A percentile compares a stretch with the other conserved stretches of the same genome.
Conservation (phyloP, 306 rosid genomes). For the Castanea sativa region DNA sequence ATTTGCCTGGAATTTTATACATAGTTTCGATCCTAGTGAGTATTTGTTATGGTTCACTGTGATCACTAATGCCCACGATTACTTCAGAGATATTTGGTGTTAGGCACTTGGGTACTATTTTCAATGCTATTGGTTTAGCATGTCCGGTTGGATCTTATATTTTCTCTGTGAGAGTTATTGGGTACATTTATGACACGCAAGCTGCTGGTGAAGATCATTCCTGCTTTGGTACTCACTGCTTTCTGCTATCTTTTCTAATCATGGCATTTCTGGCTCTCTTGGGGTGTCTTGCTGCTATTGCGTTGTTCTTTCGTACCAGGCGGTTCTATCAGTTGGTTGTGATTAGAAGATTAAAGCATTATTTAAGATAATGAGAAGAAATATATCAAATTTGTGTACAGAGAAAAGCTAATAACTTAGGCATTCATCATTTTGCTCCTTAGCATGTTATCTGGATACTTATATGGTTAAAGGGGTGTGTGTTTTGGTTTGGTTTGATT, state of each 20-base stretch:
- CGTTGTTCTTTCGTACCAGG: slow-evolving; percentile 66
- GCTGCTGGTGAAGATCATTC: slow-evolving; percentile 33
- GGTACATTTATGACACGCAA: slow-evolving; percentile 38
- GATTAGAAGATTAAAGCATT: slow-evolving; percentile 38
- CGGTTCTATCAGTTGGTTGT: slow-evolving; percentile 46
- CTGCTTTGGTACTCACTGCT: slow-evolving; percentile 71
- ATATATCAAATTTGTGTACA: too few relatives aligned
- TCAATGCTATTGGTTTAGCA: slow-evolving; percentile 77
- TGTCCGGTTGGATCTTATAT: slow-evolving; percentile 87
- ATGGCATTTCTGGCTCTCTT: slow-evolving; percentile 60
- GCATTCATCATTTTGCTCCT: too few relatives aligned
- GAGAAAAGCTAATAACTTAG: too few relatives aligned
- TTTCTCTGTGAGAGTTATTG: slow-evolving; percentile 60
- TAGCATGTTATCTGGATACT: too few relatives aligned
- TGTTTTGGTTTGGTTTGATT: too few relatives aligned
- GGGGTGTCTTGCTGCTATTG: slow-evolving; percentile 58
- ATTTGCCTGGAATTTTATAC: slow-evolving; percentile 68
- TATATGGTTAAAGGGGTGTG: too few relatives aligned
- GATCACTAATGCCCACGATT: slow-evolving; percentile 94
- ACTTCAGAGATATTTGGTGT: slow-evolving; percentile 87
- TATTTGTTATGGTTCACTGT: slow-evolving; percentile 79
- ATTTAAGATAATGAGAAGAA: not conserved
- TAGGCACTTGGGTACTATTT: slow-evolving; percentile 82
- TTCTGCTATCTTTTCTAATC: slow-evolving; percentile 65
- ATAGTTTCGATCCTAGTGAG: slow-evolving; percentile 80